Base-by-base conservation (phyloP, 768 basidiomycete species). In the Obba rivulosa region DNA sequence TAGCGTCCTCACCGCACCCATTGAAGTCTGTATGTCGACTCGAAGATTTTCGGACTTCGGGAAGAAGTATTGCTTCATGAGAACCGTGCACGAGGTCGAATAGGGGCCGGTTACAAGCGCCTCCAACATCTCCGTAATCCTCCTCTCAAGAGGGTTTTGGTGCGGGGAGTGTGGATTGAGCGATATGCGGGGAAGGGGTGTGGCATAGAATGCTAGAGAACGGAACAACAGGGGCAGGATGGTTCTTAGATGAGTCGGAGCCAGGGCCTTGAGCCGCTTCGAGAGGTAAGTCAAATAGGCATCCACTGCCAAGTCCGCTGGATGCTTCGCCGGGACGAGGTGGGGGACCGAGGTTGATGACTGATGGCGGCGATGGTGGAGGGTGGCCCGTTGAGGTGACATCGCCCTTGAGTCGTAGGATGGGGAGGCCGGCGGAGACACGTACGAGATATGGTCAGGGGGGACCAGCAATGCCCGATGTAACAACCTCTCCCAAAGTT, bases 221-320 rank as follows among this genome's bases (percentile, higher is more conserved):
- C 84, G 80, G 58, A 88, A 85, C n/a, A 91, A 76, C 28, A 85
- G 69, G 0, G 85, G 83, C n/a, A 89, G 69, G 45, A 89, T 79
- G 31, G 66, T 56, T 11, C 66, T 61, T 31, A 88, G 74, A 56
- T 76, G 73, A 10, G 64, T 64, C 7, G 81, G 75, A 4, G 81
- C 70, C 14, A 88, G 69, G 14, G 71, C 73, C 58, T 82, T 83
- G 40, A 81, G 66, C 50, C 84, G 80, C 1, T 76, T 70, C n/a
- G 69, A 65, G 10, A 88, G 74, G 60, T 87, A 79, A 51, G 71
- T 70, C 16, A 88, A 72, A 60, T 85, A 89, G 38, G 86, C 69
- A 9, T 72, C 63, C 34, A 80, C 74, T 20, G 81, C 80, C 37
- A 85, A 67, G 52, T 87, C 84, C n/a, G 77, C 74, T 1, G 83